A percentile compares a stretch with the other conserved stretches of the same genome.
Conservation (phyloP, 495 filamentous ascomycete genomes). For the Penicillium egyptiacum region DNA sequence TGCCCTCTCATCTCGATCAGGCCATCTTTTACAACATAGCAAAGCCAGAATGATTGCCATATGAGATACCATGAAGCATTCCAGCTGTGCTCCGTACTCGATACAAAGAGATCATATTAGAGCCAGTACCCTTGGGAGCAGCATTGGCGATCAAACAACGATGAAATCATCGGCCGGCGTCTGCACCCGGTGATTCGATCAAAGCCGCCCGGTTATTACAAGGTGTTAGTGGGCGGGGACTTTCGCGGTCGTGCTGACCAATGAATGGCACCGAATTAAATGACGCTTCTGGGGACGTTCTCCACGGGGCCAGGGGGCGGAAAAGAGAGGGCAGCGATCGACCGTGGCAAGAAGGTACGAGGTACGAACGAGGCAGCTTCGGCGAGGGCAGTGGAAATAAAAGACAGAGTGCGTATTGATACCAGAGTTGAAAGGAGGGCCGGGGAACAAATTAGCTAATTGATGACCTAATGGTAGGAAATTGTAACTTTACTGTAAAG, state of each 20-base stretch:
- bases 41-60: background rate
- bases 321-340: conserved; percentile 17
- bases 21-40: conserved; percentile 1
- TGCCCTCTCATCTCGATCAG: background rate
- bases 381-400: conserved; percentile 23
- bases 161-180: conserved; percentile 26
- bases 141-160: conserved; percentile 13
- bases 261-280: conserved; percentile 27
- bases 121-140: conserved; percentile 1
- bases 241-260: conserved; percentile 15
- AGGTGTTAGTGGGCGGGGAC: conserved; percentile 19
- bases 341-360: conserved; percentile 18
- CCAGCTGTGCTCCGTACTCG: background rate
- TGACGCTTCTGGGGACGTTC: conserved; percentile 29
- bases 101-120: background rate
- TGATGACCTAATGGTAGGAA: conserved; percentile 24
- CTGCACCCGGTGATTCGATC: conserved; percentile 25
- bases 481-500: background rate
- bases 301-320: conserved; percentile 24
- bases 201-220: conserved; percentile 16
- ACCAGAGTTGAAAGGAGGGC: background rate
- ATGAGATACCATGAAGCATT: conserved; percentile 2
- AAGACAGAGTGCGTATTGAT: conserved; percentile 15
- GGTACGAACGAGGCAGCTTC: conserved; percentile 28
- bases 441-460: background rate